Evolutionary conservation across 1,284 basidiomycete species (phyloP).

Genomic region (Cystobasidium pallidum): DNA sequence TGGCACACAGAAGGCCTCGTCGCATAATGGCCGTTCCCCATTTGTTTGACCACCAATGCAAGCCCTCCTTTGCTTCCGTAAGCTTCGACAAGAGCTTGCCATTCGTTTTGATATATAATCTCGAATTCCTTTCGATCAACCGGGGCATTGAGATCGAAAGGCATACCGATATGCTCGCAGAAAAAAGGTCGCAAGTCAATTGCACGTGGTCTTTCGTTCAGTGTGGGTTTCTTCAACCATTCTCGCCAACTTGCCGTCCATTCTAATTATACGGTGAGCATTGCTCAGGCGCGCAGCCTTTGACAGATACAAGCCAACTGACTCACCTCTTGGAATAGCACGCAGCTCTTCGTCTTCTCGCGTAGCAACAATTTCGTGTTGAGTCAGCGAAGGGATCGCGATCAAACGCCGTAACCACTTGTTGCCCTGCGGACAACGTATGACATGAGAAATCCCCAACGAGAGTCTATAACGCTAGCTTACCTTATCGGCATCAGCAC

Average conservation of each 20-base stretch:
- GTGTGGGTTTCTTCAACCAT: conserved; percentile 40
- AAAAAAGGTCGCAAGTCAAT: conserved; percentile 68
- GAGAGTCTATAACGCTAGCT: background rate
- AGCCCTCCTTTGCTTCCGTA: conserved; percentile 53
- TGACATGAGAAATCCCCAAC: background rate
- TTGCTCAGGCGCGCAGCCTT: background rate
- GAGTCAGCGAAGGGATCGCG: conserved; percentile 63
- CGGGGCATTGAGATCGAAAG: conserved; percentile 67
- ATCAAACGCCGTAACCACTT: background rate
- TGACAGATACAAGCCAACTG: background rate
- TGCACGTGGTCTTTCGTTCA: conserved; percentile 60
- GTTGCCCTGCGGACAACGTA: conserved; percentile 2
- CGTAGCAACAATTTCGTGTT: conserved; percentile 63
- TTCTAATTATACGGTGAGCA: conserved; percentile 18
- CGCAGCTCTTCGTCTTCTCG: conserved; percentile 6
- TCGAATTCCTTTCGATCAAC: conserved; percentile 64
- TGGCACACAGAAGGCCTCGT: conserved; percentile 3
- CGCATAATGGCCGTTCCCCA: background rate
- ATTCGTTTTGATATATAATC: conserved; percentile 66
- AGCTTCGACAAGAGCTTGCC: conserved; percentile 65
- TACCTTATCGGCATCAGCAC: conserved; percentile 28
- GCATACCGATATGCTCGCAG: conserved; percentile 69
- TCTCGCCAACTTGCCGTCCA: conserved; percentile 41
- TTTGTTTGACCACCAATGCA: background rate
- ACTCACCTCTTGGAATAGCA: conserved; percentile 45